phyloP scores from a whole-genome alignment of 306 rosid species.

The Lithocarpus polystachyus region DNA sequence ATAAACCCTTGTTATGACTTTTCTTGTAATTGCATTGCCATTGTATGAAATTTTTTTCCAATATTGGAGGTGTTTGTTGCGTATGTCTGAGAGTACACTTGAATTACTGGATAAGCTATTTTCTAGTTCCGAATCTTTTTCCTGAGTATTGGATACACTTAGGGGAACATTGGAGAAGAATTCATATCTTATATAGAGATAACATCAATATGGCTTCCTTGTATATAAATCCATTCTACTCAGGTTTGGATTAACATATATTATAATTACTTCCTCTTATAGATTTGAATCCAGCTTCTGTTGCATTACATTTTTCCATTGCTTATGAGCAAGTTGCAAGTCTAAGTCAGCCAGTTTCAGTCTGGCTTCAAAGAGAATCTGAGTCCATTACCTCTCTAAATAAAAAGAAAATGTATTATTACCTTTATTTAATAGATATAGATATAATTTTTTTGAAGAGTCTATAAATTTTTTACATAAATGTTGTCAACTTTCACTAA shows the following conservation, averaged over 20 bases:
- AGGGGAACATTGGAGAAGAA: too few relatives aligned
- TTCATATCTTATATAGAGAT: too few relatives aligned
- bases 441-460: too few relatives aligned
- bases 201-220: background rate
- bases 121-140: background rate
- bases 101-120: background rate
- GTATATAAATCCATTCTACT: background rate
- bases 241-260: background rate
- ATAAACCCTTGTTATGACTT: background rate
- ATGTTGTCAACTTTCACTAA: too few relatives aligned
- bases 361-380: background rate
- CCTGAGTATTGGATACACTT: background rate
- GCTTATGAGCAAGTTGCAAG: background rate
- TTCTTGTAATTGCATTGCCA: background rate
- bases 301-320: background rate
- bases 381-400: background rate
- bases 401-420: background rate
- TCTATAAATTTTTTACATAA: too few relatives aligned
- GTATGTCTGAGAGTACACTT: background rate
- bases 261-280: background rate
- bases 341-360: background rate
- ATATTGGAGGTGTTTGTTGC: background rate
- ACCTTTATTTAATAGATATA: background rate
- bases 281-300: background rate
- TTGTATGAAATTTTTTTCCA: background rate